These are phyloP conservation scores for Meyerozyma guilliermondii DNA, from an alignment of 1,139 yeast species.

Conservation along the genomic window DNA sequence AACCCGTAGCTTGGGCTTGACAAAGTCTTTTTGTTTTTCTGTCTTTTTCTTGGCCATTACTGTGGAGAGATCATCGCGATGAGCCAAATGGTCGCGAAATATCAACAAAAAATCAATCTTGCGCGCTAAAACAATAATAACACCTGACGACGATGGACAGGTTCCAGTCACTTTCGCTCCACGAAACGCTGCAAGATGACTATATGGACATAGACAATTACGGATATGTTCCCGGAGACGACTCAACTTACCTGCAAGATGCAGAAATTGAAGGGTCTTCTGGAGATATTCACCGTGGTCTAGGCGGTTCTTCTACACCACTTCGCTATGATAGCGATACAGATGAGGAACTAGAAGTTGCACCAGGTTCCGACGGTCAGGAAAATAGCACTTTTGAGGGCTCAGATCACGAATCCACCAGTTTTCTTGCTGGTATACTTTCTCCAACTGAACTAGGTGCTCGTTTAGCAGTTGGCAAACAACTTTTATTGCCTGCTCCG, in stretches of 20 bases:
- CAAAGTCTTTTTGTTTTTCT: conserved; percentile 71
- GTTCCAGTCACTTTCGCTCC: conserved; percentile 22
- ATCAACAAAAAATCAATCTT: neutral
- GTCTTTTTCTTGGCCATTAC: conserved; percentile 45
- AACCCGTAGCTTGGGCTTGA: conserved; percentile 77
- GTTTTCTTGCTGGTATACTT: conserved; percentile 6
- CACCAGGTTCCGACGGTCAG: neutral
- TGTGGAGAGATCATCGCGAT: conserved; percentile 1
- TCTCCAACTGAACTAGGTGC: conserved; percentile 21
- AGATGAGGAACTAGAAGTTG: neutral
- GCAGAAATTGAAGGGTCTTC: neutral
- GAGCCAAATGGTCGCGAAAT: conserved; percentile 2
- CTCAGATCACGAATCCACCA: conserved; percentile 1
- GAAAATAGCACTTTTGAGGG: neutral
- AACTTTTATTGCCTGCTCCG: conserved; percentile 3
- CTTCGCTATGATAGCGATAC: neutral
- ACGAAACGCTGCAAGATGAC: conserved; percentile 12
- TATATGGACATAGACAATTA: neutral
- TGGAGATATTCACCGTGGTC: neutral
- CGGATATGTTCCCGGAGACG: neutral
- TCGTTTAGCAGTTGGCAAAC: conserved; percentile 13
- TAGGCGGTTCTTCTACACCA: conserved; percentile 1
- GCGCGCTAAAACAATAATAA: neutral
- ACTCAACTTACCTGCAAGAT: neutral
- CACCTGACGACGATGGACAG: neutral